Conservation (phyloP, 345 rosid species). For the Murraya koenigii region DNA sequence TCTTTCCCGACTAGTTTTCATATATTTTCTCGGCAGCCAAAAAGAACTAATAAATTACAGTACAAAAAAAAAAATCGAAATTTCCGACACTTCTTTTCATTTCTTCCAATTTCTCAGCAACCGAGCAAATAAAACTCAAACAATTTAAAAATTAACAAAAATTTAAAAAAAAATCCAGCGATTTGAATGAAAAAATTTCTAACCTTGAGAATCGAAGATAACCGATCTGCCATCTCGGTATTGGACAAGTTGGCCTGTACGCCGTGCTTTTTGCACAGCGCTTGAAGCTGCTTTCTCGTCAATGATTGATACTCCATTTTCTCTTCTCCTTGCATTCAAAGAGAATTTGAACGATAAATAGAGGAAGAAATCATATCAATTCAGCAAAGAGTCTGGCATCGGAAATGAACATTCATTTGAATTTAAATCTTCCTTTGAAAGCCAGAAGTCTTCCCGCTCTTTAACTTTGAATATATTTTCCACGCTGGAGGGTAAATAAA, state of each 20-base stretch:
- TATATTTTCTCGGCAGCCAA: neutral
- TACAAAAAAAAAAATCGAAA: neutral
- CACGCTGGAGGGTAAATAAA: too few species aligned
- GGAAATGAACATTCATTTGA: neutral
- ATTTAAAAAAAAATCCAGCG: neutral
- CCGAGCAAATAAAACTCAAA: neutral
- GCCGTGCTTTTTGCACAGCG: slow-evolving; percentile 56
- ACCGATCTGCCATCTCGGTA: slow-evolving; percentile 47
- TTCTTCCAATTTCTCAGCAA: neutral
- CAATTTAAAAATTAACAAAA: neutral
- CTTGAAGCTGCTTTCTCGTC: slow-evolving; percentile 59
- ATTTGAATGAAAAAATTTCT: neutral
- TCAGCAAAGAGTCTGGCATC: neutral
- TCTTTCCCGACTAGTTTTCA: neutral
- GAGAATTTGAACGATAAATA: neutral
- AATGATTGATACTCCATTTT: slow-evolving; percentile 42
- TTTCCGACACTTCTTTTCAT: neutral
- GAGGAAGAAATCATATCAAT: neutral
- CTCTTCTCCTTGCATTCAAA: neutral
- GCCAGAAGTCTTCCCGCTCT: slow-evolving; percentile 9
- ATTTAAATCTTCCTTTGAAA: neutral
- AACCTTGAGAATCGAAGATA: slow-evolving; percentile 43
- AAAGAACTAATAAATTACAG: neutral
- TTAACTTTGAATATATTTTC: neutral
- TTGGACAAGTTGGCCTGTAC: slow-evolving; percentile 58